Conservation (phyloP, 768 basidiomycete species). For the Kwoniella europaea region DNA sequence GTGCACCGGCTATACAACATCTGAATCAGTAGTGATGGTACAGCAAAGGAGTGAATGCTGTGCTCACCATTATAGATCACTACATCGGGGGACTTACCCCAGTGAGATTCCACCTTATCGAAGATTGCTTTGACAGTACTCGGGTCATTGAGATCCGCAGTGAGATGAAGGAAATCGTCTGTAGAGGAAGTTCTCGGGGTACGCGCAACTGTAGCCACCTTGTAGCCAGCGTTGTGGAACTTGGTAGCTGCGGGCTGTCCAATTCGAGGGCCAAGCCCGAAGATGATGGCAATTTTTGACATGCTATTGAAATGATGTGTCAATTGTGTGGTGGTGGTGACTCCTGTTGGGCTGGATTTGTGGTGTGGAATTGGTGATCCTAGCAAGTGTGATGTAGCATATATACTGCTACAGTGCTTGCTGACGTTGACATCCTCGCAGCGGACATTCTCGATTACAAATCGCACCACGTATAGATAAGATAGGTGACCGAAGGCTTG, state of each 20-base stretch:
- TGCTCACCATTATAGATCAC: slow-evolving; percentile 11
- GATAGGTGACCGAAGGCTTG: neutral
- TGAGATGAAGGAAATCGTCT: slow-evolving; percentile 5
- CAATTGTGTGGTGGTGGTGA: neutral
- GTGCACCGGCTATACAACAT: neutral
- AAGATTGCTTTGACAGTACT: slow-evolving; percentile 6
- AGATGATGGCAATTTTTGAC: slow-evolving; percentile 10
- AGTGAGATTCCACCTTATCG: neutral
- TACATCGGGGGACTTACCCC: slow-evolving; percentile 9
- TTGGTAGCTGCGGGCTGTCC: slow-evolving; percentile 3
- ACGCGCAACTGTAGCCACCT: slow-evolving; percentile 1
- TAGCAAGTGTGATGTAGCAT: no score
- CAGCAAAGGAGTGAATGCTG: neutral
- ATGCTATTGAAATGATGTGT: neutral
- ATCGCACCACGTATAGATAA: neutral
- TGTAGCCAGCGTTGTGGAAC: slow-evolving; percentile 4
- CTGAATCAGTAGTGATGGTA: neutral
- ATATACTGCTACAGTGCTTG: neutral
- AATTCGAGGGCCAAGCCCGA: neutral
- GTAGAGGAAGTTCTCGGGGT: neutral
- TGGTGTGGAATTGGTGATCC: no score
- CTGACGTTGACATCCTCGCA: no score
- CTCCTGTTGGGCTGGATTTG: no score
- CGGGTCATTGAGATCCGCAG: slow-evolving; percentile 5
- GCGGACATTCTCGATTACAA: neutral